phyloP scores from a whole-genome alignment of 2,329 filamentous ascomycete species.

The Chaetomium sp. region DNA sequence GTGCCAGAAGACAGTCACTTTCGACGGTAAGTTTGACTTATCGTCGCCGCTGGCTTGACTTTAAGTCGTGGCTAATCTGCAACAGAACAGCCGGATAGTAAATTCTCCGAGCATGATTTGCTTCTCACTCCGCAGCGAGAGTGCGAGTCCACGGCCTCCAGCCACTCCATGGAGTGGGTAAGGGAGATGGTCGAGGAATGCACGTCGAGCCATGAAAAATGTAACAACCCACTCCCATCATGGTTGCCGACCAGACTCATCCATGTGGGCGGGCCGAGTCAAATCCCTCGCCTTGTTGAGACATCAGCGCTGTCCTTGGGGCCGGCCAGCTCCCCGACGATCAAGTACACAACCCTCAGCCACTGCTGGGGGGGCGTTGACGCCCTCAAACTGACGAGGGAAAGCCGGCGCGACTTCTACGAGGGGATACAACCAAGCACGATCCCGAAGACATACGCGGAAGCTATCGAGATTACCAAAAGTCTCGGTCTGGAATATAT shows the following conservation, averaged over 20 bases:
- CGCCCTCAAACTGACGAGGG: neutral
- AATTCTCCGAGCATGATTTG: no score
- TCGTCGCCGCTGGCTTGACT: neutral
- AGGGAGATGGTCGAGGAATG: neutral
- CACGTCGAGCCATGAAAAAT: neutral
- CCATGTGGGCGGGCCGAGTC: neutral
- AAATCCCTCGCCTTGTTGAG: neutral
- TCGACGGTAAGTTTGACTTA: neutral
- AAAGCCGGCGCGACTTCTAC: neutral
- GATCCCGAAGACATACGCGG: neutral
- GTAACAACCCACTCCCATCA: neutral
- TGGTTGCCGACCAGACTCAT: constrained; percentile 4
- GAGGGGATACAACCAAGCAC: neutral
- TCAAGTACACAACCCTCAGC: constrained; percentile 3
- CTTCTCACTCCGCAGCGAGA: neutral
- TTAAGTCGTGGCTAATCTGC: neutral
- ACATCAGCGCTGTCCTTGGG: neutral
- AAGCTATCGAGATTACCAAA: neutral
- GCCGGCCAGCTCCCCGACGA: neutral
- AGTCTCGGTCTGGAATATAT: neutral
- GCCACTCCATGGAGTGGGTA: neutral
- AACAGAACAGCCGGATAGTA: neutral
- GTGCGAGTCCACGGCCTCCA: neutral
- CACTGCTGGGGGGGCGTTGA: neutral
- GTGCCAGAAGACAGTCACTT: no score